Base-by-base conservation (phyloP, 345 rosid genomes). In the Aquilaria malaccensis region DNA sequence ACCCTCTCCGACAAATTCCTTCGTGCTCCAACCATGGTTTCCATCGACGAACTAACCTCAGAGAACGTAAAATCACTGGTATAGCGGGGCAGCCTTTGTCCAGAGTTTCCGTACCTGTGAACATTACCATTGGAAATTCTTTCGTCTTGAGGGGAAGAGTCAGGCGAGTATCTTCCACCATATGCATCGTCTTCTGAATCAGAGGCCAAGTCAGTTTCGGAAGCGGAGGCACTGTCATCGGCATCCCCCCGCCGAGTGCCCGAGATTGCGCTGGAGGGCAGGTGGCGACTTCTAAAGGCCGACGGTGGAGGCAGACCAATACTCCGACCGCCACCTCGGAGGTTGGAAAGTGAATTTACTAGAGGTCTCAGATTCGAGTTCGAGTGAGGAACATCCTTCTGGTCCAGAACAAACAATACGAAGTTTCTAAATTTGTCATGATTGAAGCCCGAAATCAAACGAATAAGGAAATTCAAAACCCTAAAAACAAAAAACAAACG, bases 21-120 rank as follows among this genome's bases (percentile, higher is more conserved):
- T 63, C 70, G 62, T 29, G 73, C 82, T 13, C 73, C 84, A 1
- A 67, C 71, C 54, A 82, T 31, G 12, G 96, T 87, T 50, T 93
- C 98, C 86, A 74, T 74, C 0, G 98, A 93, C 12, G 98, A 89
- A 68, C 87, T 87, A 53, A 89, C 90, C 72, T 93, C 94, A 10
- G 98, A 89, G 67, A 79, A 79, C 6, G 72, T 63, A 59, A 67
- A 79, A 68, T 76, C 88, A 74, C 77, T 78, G 2, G 61, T 65
- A 62, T 81, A 80, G 56, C 64, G 78, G 2, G 72, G 76, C 61
- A 2, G 77, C 68, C 67, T 77, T 57, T 64, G 69, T 32, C 9
- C 63, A 33, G 64, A 52, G 60, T 72, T 67, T 56, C 68, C 74
- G 60, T 56, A 72, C 10, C 82, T 74, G 51, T 59, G 63, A 66